Base-by-base conservation (phyloP, 192 early-diverging fungal species). In the Neocallimastix lanati region DNA sequence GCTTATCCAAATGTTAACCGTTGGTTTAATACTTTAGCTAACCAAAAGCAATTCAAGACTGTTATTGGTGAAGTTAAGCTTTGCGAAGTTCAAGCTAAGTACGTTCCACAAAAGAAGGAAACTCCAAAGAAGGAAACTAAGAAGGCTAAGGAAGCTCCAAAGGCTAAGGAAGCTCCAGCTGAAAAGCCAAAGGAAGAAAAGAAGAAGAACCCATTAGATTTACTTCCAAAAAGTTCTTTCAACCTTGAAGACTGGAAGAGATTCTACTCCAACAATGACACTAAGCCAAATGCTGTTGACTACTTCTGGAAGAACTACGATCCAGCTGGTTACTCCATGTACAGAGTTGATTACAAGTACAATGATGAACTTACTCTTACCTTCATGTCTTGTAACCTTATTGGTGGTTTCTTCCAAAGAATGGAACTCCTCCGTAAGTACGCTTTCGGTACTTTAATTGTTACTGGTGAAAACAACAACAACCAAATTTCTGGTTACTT, bases 191-290 rank as follows among this genome's bases (percentile, higher is more conserved):
- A 35, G 30, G 77, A 37, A 35, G 77, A 13, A 13, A 80, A 80
- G 33, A 28, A 29, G 28, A 78, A 76, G 33, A 35, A 35, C 16
- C n/a, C 28, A 28, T 16, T 29, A 16, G 79, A 80, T 28, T 80
- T 78, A 78, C 35, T 77, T 67, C 50, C 36, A 29, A 76, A 80
- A 25, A 25, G 78, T 82, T 82, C 86, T 81, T 92, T 98, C 87
- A 85, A 88, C 82, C 83, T 98, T 77, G 95, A 98, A 80, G 92
- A 93, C 81, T 98, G 96, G 95, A 98, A 98, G 90, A 92, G 95
- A 80, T 91, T 94, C 86, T 98, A 98, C 91, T 96, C 95, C 78
- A 98, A 98, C 93, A 95, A 96, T 88, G 91, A 95, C 78, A 94
- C 94, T 83, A 86, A 87, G 81, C 92, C 92, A 77, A 89, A 86